Conservation (phyloP, 2,329 filamentous ascomycete genomes). For the Pseudogymnoascus sp. region DNA sequence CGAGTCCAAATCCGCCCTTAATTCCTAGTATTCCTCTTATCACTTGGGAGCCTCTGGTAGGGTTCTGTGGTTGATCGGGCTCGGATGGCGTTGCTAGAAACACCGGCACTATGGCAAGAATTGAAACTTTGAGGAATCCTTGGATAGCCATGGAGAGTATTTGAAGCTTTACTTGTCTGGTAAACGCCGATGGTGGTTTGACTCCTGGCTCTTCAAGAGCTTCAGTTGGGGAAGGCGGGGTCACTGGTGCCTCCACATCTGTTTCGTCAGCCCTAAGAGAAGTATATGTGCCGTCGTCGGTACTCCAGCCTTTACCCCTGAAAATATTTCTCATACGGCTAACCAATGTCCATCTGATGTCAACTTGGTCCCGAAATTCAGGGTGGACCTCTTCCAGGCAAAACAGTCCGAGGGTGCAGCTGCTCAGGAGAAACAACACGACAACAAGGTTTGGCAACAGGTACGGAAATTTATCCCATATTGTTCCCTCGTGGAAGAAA, state of each 20-base stretch:
- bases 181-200: neutral
- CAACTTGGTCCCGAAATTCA: neutral
- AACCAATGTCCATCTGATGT: neutral
- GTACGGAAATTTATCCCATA: slow-evolving; percentile 80
- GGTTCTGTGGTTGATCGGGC: neutral
- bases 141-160: neutral
- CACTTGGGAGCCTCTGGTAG: neutral
- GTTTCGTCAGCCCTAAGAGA: neutral
- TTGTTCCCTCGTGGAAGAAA: slow-evolving; percentile 57
- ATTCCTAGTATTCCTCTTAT: neutral
- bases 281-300: neutral
- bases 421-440: neutral
- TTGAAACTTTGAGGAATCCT: neutral
- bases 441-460: slow-evolving; percentile 54
- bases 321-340: neutral
- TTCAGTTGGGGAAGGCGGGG: neutral
- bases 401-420: neutral
- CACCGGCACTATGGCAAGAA: neutral
- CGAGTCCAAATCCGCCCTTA: neutral
- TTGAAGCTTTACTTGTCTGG: slow-evolving; percentile 1
- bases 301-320: neutral
- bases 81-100: neutral
- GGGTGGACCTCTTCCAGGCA: neutral
- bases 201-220: neutral
- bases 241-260: neutral